phyloP scores from a whole-genome alignment of 108 stramenopile genomes.

The Tribonema minus region DNA sequence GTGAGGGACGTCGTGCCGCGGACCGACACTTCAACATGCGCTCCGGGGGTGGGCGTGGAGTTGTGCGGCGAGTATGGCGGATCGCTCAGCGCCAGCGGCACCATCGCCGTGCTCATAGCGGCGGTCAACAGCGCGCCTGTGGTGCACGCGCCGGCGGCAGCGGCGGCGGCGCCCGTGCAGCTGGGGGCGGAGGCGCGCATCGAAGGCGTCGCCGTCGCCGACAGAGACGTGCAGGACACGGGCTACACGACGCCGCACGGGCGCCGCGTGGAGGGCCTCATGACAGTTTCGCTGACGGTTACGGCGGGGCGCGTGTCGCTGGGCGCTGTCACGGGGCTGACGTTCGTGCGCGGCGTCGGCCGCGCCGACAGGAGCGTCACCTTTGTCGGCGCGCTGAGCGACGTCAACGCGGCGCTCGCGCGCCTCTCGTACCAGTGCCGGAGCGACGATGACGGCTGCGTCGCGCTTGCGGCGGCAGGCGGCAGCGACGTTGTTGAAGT shows the following conservation, averaged over 20 bases:
- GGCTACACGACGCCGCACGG: background rate
- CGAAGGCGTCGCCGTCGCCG: background rate
- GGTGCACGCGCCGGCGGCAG: background rate
- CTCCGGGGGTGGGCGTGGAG: background rate
- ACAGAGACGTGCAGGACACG: background rate
- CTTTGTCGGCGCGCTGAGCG: constrained; percentile 13
- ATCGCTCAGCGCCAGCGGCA: background rate
- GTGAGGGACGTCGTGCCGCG: background rate
- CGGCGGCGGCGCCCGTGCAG: background rate
- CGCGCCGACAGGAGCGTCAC: background rate
- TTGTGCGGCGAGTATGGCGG: background rate
- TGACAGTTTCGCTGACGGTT: background rate
- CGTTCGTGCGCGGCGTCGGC: constrained; percentile 32
- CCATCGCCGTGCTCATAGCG: background rate
- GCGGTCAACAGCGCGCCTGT: background rate
- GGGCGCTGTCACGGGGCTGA: constrained; percentile 3
- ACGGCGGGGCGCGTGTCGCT: constrained; percentile 8
- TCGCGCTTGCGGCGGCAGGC: too few relatives aligned
- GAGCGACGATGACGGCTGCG: constrained; percentile 6
- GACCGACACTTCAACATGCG: background rate
- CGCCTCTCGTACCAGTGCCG: constrained; percentile 16
- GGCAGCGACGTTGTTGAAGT: constrained; percentile 10
- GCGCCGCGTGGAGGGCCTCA: background rate
- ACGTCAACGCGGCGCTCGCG: constrained; percentile 27
- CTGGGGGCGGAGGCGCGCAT: background rate